A percentile compares a stretch with the other conserved stretches of the same genome.
Evolutionary conservation across 2,329 filamentous ascomycete genomes (phyloP).

Genomic region (Fusarium chuoi): DNA sequence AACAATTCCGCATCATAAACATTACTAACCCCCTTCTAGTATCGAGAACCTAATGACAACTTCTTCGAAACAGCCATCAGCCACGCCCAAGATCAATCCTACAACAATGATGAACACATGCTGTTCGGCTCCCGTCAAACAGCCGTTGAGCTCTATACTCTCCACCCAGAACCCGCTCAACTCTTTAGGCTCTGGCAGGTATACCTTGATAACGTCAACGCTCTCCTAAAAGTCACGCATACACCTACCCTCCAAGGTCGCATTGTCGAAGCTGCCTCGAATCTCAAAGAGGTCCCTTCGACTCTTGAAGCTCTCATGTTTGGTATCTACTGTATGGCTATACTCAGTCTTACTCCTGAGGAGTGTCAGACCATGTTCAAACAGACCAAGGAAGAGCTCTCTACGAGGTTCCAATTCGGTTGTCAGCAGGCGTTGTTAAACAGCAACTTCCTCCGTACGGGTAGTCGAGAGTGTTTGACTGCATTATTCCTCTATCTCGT

Average conservation of each 20-base stretch:
- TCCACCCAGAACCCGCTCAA: conserved; percentile 61
- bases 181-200: conserved; percentile 66
- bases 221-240: conserved; percentile 68
- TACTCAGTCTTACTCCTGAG: conserved; percentile 54
- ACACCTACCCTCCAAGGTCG: conserved; percentile 62
- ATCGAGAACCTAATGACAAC: not conserved
- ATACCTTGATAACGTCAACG: conserved; percentile 68
- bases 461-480: conserved; percentile 64
- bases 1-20: rapidly evolving
- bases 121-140: conserved; percentile 60
- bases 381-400: conserved; percentile 53
- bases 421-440: conserved; percentile 65
- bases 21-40: rapidly evolving
- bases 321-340: conserved; percentile 58
- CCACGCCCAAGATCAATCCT: conserved; percentile 57
- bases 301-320: conserved; percentile 67
- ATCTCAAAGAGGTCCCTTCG: conserved; percentile 53
- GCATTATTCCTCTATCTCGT: conserved; percentile 68
- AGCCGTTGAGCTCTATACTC: conserved; percentile 55
- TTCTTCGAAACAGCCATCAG: conserved; percentile 48
- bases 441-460: conserved; percentile 60
- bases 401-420: conserved; percentile 57
- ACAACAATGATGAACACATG: conserved; percentile 57
- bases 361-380: conserved; percentile 57
- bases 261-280: conserved; percentile 60